Base-by-base conservation (phyloP, 2,329 filamentous ascomycete genomes). In the Diplodia sapinea region DNA sequence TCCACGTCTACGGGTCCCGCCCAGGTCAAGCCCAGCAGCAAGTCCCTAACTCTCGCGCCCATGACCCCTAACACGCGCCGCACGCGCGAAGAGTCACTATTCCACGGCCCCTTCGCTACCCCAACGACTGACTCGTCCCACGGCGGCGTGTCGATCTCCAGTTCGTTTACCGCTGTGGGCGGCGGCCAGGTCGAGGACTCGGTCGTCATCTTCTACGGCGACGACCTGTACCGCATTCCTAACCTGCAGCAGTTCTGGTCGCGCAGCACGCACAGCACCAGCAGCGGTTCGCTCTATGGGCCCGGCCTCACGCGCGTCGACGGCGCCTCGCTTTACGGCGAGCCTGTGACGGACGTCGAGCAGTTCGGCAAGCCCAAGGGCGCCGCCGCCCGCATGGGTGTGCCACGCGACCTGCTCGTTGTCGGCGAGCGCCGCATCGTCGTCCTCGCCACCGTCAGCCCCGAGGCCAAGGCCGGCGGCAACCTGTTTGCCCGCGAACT, bases 1-100 rank as follows among this genome's bases (percentile, higher is more conserved):
- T 70, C 70, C 23, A 61, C 59, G 26, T 50, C 57, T 15, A 23
- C 36, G 13, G 47, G 17, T 17, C 47, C 63, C 2, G 59, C 54
- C 12, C 13, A 73, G 13, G 70, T 73, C 29, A 77, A 75, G 1
- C 69, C 71, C 20, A 73, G 75, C 29, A 77, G 74, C 68, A 73
- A 74, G 26, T 73, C 74, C 8, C 75, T 74, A 51, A 76, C 76
- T 29, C 76, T 85, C 2, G 81, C 79, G 4, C 83, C 83, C 1
- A 83, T 83, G 81, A 85, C 83, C 8, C 83, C 83, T 5, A 84
- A 84, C 69, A 85, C 82, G 7, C 79, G 82, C 13, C 79, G 80
- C 55, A 77, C 77, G 56, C 82, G 79, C 69, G 76, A 83, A 65
- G 80, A 83, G 52, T 72, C 73, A 13, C 73, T 85, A 3, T 84